These are phyloP conservation scores for Pyricularia pennisetigena DNA, from an alignment of 2,329 filamentous ascomycete species.

Conservation along the genomic window DNA sequence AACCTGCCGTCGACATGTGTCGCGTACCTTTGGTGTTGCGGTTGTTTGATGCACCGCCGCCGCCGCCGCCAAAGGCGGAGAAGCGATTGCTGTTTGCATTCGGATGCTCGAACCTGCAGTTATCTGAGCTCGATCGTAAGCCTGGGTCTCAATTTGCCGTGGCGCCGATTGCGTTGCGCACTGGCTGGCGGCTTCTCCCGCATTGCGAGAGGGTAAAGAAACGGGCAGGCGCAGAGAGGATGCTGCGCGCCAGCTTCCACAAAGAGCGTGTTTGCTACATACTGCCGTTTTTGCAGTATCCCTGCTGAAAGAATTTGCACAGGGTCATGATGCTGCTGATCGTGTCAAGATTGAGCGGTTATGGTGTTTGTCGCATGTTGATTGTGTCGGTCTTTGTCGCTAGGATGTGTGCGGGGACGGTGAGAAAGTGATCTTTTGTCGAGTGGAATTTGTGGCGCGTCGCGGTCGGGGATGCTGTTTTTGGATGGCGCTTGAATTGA, in stretches of 20 bases:
- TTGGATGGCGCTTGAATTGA: background rate
- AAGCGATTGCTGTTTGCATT: constrained; percentile 43
- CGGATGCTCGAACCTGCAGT: constrained; percentile 45
- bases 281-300: constrained; percentile 43
- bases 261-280: constrained; percentile 15
- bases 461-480: constrained; percentile 1
- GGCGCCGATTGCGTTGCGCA: background rate
- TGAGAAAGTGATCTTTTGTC: background rate
- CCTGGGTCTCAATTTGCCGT: background rate
- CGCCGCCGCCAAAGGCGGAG: constrained; percentile 26
- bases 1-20: background rate
- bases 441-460: background rate
- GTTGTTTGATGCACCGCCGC: constrained; percentile 1
- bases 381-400: background rate
- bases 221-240: background rate
- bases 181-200: background rate
- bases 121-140: constrained; percentile 23
- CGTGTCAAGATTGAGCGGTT: background rate
- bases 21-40: background rate
- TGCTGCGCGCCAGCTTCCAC: background rate
- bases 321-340: constrained; percentile 15
- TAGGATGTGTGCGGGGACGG: background rate
- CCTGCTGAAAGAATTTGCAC: constrained; percentile 40
- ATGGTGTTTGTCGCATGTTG: background rate
- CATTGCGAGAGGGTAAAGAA: background rate